Conservation (phyloP, 2,329 filamentous ascomycete species). For the Fusarium sp. region DNA sequence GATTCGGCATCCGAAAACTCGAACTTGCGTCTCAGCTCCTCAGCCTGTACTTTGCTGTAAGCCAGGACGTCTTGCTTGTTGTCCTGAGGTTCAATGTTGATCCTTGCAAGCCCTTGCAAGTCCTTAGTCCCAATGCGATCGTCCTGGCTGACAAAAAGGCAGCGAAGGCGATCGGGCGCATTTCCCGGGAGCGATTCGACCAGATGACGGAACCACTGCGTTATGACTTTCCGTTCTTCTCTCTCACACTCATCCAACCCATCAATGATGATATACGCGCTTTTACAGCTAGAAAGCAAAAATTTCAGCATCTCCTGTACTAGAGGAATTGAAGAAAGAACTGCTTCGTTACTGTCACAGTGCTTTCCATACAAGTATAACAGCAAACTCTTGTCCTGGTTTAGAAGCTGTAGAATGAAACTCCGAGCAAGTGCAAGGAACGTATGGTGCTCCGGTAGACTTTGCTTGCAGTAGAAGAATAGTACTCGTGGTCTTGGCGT, state of each 20-base stretch:
- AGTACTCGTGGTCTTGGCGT: fast-evolving
- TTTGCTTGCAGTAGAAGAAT: fast-evolving
- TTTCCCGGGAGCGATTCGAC: fast-evolving
- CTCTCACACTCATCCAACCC: neutral
- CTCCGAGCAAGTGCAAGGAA: fast-evolving
- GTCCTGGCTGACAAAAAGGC: neutral
- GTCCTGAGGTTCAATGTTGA: fast-evolving
- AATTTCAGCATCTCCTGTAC: fast-evolving
- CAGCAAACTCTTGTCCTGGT: neutral
- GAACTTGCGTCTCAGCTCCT: fast-evolving
- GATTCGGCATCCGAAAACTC: fast-evolving
- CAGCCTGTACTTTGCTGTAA: fast-evolving
- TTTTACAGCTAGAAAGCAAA: neutral
- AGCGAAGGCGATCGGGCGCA: fast-evolving
- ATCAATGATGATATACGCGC: neutral
- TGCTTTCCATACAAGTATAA: fast-evolving
- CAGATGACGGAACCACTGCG: fast-evolving
- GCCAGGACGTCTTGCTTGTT: fast-evolving
- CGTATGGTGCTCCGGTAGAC: fast-evolving
- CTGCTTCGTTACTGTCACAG: neutral
- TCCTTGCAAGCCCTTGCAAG: fast-evolving
- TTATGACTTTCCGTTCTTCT: neutral
- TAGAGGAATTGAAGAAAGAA: fast-evolving
- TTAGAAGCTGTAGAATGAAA: fast-evolving
- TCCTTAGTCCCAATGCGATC: fast-evolving